A percentile compares a stretch with the other conserved stretches of the same genome.
Conservation (phyloP, 2,329 filamentous ascomycete species). For the Shiraia sp. region DNA sequence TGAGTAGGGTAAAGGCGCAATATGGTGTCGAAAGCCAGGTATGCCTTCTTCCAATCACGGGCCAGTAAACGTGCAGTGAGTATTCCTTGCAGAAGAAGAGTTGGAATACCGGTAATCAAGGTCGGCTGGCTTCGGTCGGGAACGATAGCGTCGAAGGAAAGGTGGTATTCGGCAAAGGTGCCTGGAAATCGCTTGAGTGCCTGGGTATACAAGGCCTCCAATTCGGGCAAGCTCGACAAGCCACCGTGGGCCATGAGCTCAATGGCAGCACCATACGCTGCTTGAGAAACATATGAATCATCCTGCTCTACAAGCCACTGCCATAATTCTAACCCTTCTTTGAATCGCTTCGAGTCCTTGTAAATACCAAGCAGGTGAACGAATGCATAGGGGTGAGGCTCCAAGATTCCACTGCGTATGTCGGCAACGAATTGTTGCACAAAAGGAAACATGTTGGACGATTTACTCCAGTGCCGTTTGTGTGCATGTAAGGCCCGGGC, state of each 20-base stretch:
- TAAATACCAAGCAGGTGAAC: conserved; percentile 54
- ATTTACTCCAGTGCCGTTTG: conserved; percentile 26
- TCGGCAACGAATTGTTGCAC: conserved; percentile 47
- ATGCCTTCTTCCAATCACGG: conserved; percentile 53
- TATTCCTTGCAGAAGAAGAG: conserved; percentile 53
- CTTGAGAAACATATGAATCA: conserved; percentile 46
- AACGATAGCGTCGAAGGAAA: conserved; percentile 52
- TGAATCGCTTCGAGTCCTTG: conserved; percentile 50
- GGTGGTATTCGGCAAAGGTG: conserved; percentile 52
- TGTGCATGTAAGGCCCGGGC: conserved; percentile 43
- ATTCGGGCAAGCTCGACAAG: conserved; percentile 40
- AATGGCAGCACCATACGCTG: conserved; percentile 55
- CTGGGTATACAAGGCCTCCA: conserved; percentile 52
- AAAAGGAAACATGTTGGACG: conserved; percentile 28
- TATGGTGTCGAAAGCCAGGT: conserved; percentile 55
- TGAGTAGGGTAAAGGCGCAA: conserved; percentile 52
- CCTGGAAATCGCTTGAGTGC: conserved; percentile 54
- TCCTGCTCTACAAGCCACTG: conserved; percentile 51
- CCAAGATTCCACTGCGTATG: conserved; percentile 39
- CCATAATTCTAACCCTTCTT: conserved; percentile 51
- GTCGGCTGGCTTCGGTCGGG: conserved; percentile 45
- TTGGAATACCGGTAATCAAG: conserved; percentile 43
- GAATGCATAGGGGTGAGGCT: conserved; percentile 44
- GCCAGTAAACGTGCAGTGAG: conserved; percentile 51
- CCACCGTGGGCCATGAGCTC: conserved; percentile 52